A percentile compares a stretch with the other conserved stretches of the same genome.
phyloP scores from a whole-genome alignment of 2,329 filamentous ascomycete species.

The Aspergillus sojae region DNA sequence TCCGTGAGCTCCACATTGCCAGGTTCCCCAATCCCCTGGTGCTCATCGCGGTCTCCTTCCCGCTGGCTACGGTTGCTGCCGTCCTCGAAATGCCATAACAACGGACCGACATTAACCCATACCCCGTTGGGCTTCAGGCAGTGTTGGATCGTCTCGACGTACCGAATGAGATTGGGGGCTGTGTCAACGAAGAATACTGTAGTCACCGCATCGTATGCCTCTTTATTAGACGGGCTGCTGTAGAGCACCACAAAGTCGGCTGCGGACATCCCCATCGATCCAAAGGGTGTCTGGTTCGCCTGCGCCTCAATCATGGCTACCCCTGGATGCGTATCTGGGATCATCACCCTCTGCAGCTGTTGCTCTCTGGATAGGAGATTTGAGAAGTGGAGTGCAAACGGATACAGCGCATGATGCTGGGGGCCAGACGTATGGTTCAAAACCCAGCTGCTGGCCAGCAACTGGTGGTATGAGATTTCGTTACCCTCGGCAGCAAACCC shows the following conservation, averaged over 20 bases:
- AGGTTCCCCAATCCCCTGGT: constrained; percentile 76
- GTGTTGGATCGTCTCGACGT: constrained; percentile 78
- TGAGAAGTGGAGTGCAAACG: constrained; percentile 85
- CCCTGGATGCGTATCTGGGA: constrained; percentile 81
- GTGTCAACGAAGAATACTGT: constrained; percentile 98
- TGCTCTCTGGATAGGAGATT: constrained; percentile 75
- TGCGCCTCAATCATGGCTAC: constrained; percentile 51
- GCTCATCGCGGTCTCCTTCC: constrained; percentile 17
- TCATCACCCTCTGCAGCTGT: constrained; percentile 71
- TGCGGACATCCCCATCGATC: constrained; percentile 87
- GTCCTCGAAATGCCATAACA: constrained; percentile 95
- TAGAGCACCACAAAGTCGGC: constrained; percentile 94
- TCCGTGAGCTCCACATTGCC: constrained; percentile 88
- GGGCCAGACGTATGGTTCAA: constrained; percentile 57
- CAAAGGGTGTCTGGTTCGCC: constrained; percentile 43
- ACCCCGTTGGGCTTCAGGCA: constrained; percentile 78
- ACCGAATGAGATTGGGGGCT: constrained; percentile 87
- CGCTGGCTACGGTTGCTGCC: constrained; percentile 26
- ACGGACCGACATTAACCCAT: constrained; percentile 85
- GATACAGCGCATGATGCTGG: constrained; percentile 72
- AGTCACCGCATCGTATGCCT: constrained; percentile 76
- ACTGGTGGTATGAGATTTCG: constrained; percentile 94
- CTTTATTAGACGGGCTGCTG: constrained; percentile 61
- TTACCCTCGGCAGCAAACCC: constrained; percentile 85
- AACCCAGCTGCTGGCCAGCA: constrained; percentile 74